Conservation (phyloP, 2,329 filamentous ascomycete species). For the Calonectria pteridis region DNA sequence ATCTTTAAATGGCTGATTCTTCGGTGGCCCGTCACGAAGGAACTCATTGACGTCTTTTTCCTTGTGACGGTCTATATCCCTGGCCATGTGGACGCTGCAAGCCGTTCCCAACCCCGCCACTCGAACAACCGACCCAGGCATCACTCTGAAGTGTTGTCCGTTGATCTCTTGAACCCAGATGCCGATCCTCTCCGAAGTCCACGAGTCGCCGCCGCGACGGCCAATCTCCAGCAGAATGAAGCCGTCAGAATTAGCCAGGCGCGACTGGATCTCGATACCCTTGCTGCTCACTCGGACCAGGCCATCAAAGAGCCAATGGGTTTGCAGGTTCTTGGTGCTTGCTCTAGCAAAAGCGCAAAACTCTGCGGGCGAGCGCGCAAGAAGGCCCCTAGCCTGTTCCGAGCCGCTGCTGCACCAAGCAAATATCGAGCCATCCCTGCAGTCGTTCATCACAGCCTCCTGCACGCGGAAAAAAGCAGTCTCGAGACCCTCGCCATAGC, state of each 20-base stretch:
- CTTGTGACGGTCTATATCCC: background rate
- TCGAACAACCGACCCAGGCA: background rate
- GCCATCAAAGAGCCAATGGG: background rate
- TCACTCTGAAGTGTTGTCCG: background rate
- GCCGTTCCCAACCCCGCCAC: background rate
- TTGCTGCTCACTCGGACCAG: background rate
- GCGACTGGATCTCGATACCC: background rate
- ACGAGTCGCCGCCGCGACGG: background rate
- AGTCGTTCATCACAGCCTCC: background rate
- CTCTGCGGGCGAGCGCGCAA: background rate
- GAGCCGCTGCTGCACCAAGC: background rate
- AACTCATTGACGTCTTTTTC: background rate
- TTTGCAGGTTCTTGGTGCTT: background rate
- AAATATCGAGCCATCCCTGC: background rate
- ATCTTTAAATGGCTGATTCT: background rate
- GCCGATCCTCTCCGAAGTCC: background rate
- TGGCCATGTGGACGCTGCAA: background rate
- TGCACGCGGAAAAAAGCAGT: background rate
- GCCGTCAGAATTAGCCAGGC: background rate
- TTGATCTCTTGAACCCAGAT: background rate
- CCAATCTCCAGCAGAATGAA: background rate
- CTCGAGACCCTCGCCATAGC: conserved; percentile 4
- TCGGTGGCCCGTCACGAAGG: background rate
- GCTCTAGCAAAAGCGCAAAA: background rate
- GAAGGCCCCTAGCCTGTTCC: background rate